A percentile compares a stretch with the other conserved stretches of the same genome.
phyloP scores from a whole-genome alignment of 495 filamentous ascomycete genomes.

The Lasiosphaeria ovina region DNA sequence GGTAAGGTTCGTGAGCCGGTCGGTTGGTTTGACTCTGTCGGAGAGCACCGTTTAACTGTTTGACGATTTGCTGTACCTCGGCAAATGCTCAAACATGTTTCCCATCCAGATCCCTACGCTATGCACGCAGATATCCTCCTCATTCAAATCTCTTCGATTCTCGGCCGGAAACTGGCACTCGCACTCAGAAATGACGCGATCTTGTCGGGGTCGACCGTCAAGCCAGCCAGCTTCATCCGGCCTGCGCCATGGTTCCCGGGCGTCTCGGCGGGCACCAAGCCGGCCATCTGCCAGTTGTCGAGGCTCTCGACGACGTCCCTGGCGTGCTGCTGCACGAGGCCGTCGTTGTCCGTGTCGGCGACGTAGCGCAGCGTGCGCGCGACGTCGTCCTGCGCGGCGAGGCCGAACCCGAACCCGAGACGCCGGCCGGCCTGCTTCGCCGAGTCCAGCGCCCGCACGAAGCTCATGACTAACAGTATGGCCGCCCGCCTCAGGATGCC shows the following conservation, averaged over 20 bases:
- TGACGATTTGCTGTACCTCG: too few species aligned
- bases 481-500: conserved; percentile 75
- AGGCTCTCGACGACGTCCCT: conserved; percentile 68
- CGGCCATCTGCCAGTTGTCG: conserved; percentile 64
- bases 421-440: conserved; percentile 51
- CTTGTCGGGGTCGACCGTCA: conserved; percentile 36
- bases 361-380: conserved; percentile 64
- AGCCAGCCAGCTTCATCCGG: conserved; percentile 42
- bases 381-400: conserved; percentile 60
- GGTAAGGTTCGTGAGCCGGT: too few species aligned
- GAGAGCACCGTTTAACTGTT: too few species aligned
- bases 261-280: conserved; percentile 35
- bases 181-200: conserved; percentile 16
- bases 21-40: too few species aligned
- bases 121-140: background rate
- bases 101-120: too few species aligned
- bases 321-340: conserved; percentile 70
- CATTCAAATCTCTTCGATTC: conserved; percentile 49
- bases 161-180: conserved; percentile 22
- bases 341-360: conserved; percentile 66
- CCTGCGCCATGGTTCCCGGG: conserved; percentile 14
- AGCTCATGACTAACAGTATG: conserved; percentile 62
- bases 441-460: conserved; percentile 63
- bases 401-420: conserved; percentile 61
- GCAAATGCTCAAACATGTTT: too few species aligned